Percentiles rank a stretch among this genome's conserved stretches.
Conservation (phyloP, 352 stramenopile genomes). For the Phytopythium helicoides region DNA sequence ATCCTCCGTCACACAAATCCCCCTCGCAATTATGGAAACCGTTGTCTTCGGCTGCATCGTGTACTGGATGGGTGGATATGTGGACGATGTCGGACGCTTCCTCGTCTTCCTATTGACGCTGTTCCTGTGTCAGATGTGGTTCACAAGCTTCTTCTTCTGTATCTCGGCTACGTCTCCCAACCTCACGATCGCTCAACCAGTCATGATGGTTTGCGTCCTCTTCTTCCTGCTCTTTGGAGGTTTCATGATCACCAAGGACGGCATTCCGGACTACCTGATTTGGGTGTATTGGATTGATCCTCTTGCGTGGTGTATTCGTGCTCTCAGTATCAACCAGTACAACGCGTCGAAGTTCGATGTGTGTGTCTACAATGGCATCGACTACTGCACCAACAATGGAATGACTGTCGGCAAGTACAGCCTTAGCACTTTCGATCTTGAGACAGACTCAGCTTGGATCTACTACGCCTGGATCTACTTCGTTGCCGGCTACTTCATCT, state of each 20-base stretch:
- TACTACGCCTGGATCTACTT: too few relatives aligned
- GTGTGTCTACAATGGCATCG: too few relatives aligned
- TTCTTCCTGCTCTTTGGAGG: conserved; percentile 72
- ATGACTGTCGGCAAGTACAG: conserved; percentile 35
- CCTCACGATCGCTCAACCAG: conserved; percentile 51
- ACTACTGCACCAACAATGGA: conserved; percentile 43
- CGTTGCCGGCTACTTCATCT: too few relatives aligned
- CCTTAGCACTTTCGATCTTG: conserved; percentile 43
- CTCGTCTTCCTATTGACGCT: conserved; percentile 59
- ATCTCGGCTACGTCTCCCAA: conserved; percentile 45
- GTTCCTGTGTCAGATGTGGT: conserved; percentile 66
- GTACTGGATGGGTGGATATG: conserved; percentile 89
- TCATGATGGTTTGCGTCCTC: conserved; percentile 58
- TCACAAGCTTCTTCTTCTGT: conserved; percentile 72
- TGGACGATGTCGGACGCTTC: conserved; percentile 33
- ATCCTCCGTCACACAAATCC: conserved; percentile 38
- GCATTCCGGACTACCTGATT: conserved; percentile 58
- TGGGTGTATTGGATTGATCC: conserved; percentile 78
- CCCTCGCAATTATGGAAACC: conserved; percentile 63
- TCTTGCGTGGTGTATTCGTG: conserved; percentile 58
- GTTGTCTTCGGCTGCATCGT: conserved; percentile 81
- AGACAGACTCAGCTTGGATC: conserved; percentile 31
- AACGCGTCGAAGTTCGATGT: conserved; percentile 29
- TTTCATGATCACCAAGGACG: conserved; percentile 54
- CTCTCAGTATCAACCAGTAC: conserved; percentile 61